Conservation (phyloP, 192 early-diverging fungal species). For the Coemansia sp. region DNA sequence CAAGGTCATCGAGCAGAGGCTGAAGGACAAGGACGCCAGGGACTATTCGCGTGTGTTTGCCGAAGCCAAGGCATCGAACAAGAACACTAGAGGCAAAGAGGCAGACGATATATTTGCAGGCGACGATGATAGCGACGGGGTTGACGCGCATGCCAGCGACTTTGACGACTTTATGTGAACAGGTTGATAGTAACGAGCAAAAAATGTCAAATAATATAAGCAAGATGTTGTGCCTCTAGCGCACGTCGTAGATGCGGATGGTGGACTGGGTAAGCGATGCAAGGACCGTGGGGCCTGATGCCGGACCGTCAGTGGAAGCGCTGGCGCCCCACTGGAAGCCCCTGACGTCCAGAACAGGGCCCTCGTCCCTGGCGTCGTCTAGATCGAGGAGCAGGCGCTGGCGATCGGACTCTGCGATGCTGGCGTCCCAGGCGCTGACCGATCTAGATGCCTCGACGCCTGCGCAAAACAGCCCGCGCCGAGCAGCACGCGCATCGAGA, state of each 20-base stretch:
- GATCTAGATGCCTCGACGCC: constrained; percentile 25
- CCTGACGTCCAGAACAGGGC: constrained; percentile 32
- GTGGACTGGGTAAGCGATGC: constrained; percentile 29
- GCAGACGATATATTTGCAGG: constrained; percentile 36
- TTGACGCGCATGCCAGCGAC: constrained; percentile 18
- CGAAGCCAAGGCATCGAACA: constrained; percentile 30
- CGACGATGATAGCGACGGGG: constrained; percentile 14
- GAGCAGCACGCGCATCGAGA: neutral
- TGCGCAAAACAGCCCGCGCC: constrained; percentile 34
- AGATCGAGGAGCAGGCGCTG: constrained; percentile 14
- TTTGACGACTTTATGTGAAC: constrained; percentile 31
- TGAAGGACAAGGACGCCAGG: constrained; percentile 34
- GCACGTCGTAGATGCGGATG: constrained; percentile 40
- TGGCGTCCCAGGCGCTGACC: constrained; percentile 23
- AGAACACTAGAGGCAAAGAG: constrained; percentile 3
- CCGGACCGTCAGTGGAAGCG: neutral
- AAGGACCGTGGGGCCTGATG: constrained; percentile 11
- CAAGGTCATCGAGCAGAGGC: constrained; percentile 46
- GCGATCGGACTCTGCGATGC: neutral
- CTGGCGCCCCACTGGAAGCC: constrained; percentile 30
- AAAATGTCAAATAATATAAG: neutral
- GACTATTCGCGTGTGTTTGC: constrained; percentile 54
- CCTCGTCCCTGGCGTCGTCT: constrained; percentile 8
- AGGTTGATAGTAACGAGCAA: too few relatives aligned
- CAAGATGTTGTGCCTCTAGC: constrained; percentile 1